A percentile compares a stretch with the other conserved stretches of the same genome.
phyloP scores from a whole-genome alignment of 495 filamentous ascomycete genomes.

The Lasiosphaeria hispida region DNA sequence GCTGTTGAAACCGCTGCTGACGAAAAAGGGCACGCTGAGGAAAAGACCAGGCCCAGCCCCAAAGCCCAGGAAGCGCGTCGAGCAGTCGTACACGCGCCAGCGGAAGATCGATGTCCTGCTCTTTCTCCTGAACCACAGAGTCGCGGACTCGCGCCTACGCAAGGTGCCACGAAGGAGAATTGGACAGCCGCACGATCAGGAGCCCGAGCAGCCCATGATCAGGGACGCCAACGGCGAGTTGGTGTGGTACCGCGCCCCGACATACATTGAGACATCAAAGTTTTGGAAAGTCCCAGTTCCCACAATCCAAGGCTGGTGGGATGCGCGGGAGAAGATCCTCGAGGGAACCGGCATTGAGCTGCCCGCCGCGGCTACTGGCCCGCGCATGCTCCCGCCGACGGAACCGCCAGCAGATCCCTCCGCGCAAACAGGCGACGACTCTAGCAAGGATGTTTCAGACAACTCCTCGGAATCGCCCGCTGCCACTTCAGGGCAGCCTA shows the following conservation, averaged over 20 bases:
- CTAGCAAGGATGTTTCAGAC: too few species aligned
- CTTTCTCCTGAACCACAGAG: slow-evolving; percentile 27
- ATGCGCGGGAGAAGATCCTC: slow-evolving; percentile 26
- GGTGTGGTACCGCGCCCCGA: slow-evolving; percentile 26
- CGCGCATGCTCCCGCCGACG: background rate
- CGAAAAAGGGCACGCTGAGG: slow-evolving; percentile 10
- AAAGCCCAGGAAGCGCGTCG: slow-evolving; percentile 23
- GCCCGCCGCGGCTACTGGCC: background rate
- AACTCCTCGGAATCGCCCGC: too few species aligned
- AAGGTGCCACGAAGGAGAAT: slow-evolving; percentile 21
- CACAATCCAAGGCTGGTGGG: slow-evolving; percentile 32
- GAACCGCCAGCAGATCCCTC: background rate
- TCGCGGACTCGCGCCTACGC: slow-evolving; percentile 14
- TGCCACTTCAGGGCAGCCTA: too few species aligned
- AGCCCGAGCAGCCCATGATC: slow-evolving; percentile 1
- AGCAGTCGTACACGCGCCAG: slow-evolving; percentile 24
- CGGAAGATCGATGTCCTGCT: slow-evolving; percentile 32
- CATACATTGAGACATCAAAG: slow-evolving; percentile 25
- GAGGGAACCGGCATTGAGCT: slow-evolving; percentile 27
- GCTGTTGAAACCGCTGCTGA: background rate
- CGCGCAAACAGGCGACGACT: too few species aligned
- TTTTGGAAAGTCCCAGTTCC: slow-evolving; percentile 28
- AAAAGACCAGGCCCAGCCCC: slow-evolving; percentile 22
- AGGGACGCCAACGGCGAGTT: slow-evolving; percentile 12
- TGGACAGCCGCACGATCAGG: slow-evolving; percentile 21